These are phyloP conservation scores for Plenodomus lindquistii DNA, from an alignment of 2,329 filamentous ascomycete species.

Conservation along the genomic window DNA sequence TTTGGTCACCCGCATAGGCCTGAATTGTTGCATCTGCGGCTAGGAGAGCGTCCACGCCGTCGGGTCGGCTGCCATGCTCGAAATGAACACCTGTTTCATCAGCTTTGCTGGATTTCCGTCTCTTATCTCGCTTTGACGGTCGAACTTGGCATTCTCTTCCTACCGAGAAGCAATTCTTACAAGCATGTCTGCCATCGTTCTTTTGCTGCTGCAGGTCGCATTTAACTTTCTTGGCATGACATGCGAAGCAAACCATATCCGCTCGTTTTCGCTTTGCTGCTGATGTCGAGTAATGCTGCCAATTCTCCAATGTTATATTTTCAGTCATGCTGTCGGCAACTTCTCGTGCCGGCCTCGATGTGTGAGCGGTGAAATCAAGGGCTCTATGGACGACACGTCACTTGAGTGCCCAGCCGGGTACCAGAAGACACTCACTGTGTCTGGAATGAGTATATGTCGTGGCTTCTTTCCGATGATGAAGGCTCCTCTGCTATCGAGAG, in stretches of 20 bases:
- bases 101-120: conserved; percentile 4
- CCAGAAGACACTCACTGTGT: background rate
- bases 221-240: conserved; percentile 26
- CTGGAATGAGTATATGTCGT: background rate
- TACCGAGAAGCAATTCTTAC: conserved; percentile 14
- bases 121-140: conserved; percentile 23
- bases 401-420: background rate
- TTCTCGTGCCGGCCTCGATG: background rate
- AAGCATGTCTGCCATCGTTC: conserved; percentile 12
- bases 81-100: background rate
- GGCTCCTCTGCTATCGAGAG: background rate
- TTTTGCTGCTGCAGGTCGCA: conserved; percentile 19
- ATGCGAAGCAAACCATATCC: conserved; percentile 22
- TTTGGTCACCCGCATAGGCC: background rate
- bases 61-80: background rate
- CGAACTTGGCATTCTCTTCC: conserved; percentile 16
- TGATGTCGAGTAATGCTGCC: conserved; percentile 19
- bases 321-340: conserved; percentile 1
- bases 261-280: conserved; percentile 22
- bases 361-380: background rate
- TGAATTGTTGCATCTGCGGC: conserved; percentile 16
- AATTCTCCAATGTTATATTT: conserved; percentile 9
- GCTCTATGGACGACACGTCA: too few species aligned
- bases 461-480: background rate
- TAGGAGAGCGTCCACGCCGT: conserved; percentile 14